Evolutionary conservation across 805 yeast species (phyloP).

Genomic region (Yamadazyma endophytica): DNA sequence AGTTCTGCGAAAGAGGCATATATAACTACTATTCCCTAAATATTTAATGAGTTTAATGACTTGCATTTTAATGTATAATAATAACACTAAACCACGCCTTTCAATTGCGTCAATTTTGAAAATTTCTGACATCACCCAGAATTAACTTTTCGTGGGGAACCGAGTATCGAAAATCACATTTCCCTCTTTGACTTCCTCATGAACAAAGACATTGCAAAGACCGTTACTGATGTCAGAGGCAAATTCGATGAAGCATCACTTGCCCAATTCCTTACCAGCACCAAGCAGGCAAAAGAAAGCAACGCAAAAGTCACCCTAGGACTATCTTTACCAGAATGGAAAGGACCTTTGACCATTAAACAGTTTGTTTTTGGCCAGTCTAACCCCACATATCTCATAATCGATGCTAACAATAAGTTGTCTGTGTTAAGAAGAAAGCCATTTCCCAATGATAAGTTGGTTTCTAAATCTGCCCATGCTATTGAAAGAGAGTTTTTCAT

Average conservation of each 20-base stretch:
- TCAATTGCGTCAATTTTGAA: no score
- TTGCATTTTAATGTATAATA: no score
- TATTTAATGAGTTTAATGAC: no score
- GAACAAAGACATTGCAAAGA: conserved; percentile 15
- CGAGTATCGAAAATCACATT: no score
- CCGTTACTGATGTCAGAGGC: conserved; percentile 31
- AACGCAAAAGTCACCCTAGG: conserved; percentile 20
- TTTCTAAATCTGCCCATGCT: conserved; percentile 57
- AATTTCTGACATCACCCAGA: no score
- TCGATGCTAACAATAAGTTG: conserved; percentile 32
- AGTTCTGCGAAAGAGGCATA: conserved; percentile 49
- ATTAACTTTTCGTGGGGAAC: no score
- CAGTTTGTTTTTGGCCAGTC: conserved; percentile 64
- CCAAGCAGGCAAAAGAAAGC: conserved; percentile 1
- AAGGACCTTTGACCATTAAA: conserved; percentile 31
- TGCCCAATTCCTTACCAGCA: conserved; percentile 15
- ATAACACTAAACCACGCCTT: no score
- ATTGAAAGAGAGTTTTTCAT: conserved; percentile 58
- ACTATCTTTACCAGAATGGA: conserved; percentile 14
- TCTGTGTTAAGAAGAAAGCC: conserved; percentile 59
- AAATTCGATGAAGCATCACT: conserved; percentile 24
- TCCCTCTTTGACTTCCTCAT: no score
- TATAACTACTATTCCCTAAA: conserved; percentile 56
- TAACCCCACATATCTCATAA: conserved; percentile 55
- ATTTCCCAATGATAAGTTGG: conserved; percentile 42